Conservation (phyloP, 768 basidiomycete genomes). For the Leccinum variicolor region DNA sequence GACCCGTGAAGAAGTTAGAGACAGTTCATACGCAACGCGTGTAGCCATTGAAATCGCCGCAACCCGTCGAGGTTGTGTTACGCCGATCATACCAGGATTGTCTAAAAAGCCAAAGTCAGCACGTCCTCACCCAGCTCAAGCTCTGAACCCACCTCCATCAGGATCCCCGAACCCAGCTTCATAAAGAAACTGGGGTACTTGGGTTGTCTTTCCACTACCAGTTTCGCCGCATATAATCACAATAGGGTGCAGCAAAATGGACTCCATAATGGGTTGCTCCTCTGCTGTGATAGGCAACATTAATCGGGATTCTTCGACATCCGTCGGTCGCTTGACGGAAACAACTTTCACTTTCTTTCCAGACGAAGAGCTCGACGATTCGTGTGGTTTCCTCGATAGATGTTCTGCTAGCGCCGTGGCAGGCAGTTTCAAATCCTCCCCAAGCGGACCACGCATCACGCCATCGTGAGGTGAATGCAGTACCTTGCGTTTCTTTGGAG, state of each 20-base stretch:
- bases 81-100: constrained; percentile 96
- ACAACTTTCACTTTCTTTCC: constrained; percentile 41
- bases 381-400: constrained; percentile 9
- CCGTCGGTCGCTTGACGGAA: constrained; percentile 57
- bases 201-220: constrained; percentile 97
- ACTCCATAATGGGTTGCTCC: constrained; percentile 93
- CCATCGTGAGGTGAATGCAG: constrained; percentile 26
- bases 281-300: constrained; percentile 88
- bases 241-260: constrained; percentile 81
- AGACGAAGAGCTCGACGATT: constrained; percentile 2
- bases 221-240: constrained; percentile 82
- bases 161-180: constrained; percentile 92
- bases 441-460: constrained; percentile 76
- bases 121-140: not conserved
- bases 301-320: constrained; percentile 73
- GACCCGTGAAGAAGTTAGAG: constrained; percentile 73
- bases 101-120: constrained; percentile 45
- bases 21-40: constrained; percentile 92
- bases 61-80: constrained; percentile 96
- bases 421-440: constrained; percentile 67
- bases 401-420: constrained; percentile 60
- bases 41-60: constrained; percentile 95
- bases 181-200: constrained; percentile 97
- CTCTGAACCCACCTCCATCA: constrained; percentile 59
- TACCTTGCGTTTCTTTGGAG: constrained; percentile 48